These are phyloP conservation scores for Hyaloperonospora brassicae DNA, from an alignment of 352 stramenopile genomes.

Conservation along the genomic window DNA sequence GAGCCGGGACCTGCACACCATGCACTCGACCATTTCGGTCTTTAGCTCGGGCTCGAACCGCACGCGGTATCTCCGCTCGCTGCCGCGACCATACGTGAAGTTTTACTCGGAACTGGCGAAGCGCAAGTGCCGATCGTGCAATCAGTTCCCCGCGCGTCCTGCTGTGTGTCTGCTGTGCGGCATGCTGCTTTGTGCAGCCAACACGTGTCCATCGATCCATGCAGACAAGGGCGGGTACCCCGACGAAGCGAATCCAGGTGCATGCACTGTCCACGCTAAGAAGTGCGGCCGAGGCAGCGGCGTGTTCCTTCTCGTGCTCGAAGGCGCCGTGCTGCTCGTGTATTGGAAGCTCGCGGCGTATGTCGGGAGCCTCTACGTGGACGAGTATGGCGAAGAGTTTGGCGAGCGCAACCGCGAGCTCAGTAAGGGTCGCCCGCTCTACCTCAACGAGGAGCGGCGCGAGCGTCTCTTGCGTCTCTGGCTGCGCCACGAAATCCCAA, in stretches of 20 bases:
- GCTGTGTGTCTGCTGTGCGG: constrained; percentile 83
- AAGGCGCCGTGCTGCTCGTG: constrained; percentile 77
- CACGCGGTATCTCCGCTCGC: constrained; percentile 58
- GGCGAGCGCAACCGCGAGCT: constrained; percentile 74
- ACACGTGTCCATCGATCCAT: constrained; percentile 70
- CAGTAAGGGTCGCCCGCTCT: constrained; percentile 75
- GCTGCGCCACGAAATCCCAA: constrained; percentile 74
- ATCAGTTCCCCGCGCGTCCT: constrained; percentile 72
- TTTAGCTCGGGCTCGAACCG: constrained; percentile 56
- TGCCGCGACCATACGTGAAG: constrained; percentile 73
- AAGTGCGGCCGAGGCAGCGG: constrained; percentile 78
- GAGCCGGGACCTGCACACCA: constrained; percentile 62
- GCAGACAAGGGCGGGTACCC: constrained; percentile 60
- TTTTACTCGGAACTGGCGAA: constrained; percentile 83
- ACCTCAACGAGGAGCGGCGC: constrained; percentile 62
- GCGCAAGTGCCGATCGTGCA: constrained; percentile 61
- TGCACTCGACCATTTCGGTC: constrained; percentile 69
- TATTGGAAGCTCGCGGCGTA: constrained; percentile 84
- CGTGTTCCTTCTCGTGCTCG: constrained; percentile 77
- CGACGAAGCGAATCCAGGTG: constrained; percentile 72
- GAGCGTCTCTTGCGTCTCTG: constrained; percentile 69
- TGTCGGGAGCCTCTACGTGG: constrained; percentile 76
- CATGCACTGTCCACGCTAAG: constrained; percentile 77
- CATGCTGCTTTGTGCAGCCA: constrained; percentile 70
- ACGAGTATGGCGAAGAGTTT: constrained; percentile 86